Evolutionary conservation across 1,284 basidiomycete genomes (phyloP).

Genomic region (Cryptococcus jaspeensis): DNA sequence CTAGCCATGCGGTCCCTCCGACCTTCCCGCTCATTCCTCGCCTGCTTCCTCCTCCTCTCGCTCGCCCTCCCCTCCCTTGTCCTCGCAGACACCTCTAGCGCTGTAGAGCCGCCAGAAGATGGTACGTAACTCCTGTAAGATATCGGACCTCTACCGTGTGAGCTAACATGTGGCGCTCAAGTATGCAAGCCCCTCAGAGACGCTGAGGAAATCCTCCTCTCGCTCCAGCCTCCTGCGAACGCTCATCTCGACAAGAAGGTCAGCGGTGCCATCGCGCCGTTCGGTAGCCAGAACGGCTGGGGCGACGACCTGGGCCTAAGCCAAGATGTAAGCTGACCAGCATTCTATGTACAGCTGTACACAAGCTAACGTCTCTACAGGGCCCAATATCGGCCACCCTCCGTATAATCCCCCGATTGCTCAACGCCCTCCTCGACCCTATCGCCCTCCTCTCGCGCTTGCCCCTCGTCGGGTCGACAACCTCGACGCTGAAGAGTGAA

Average conservation of each 20-base stretch:
- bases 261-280: slow-evolving; percentile 15
- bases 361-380: slow-evolving; percentile 13
- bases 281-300: slow-evolving; percentile 20
- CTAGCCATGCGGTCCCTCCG: too few relatives aligned
- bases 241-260: slow-evolving; percentile 32
- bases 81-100: too few relatives aligned
- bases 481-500: slow-evolving; percentile 28
- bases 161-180: too few relatives aligned
- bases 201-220: slow-evolving; percentile 27
- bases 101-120: too few relatives aligned
- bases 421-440: slow-evolving; percentile 56
- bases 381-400: slow-evolving; percentile 43
- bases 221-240: slow-evolving; percentile 26
- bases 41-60: too few relatives aligned
- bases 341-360: background rate
- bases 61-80: too few relatives aligned
- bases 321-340: slow-evolving; percentile 33
- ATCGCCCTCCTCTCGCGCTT: slow-evolving; percentile 67
- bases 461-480: slow-evolving; percentile 54
- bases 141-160: too few relatives aligned
- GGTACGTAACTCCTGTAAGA: too few relatives aligned
- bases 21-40: too few relatives aligned
- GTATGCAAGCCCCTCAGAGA: slow-evolving; percentile 31
- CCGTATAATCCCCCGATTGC: slow-evolving; percentile 32
- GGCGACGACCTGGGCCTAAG: slow-evolving; percentile 40